phyloP scores from a whole-genome alignment of 1,284 basidiomycete genomes.

The Microbotryum violaceum region DNA sequence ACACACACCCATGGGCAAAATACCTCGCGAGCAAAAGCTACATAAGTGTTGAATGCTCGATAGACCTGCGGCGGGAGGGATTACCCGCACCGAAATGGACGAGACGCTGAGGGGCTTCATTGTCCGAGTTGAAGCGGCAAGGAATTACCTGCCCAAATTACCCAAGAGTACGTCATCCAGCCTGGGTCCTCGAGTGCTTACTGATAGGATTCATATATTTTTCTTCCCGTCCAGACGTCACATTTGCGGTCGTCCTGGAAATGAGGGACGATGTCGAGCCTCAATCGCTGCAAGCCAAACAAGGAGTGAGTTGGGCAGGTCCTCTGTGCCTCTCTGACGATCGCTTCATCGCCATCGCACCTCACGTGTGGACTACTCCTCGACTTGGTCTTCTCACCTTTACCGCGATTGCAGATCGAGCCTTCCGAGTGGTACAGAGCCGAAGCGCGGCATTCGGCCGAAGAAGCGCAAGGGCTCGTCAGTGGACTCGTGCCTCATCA shows the following conservation, averaged over 20 bases:
- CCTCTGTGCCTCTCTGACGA: too few relatives aligned
- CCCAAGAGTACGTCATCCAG: conserved; percentile 26
- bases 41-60: conserved; percentile 47
- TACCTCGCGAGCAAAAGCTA: conserved; percentile 20
- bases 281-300: conserved; percentile 43
- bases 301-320: conserved; percentile 42
- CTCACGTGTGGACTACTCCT: too few relatives aligned
- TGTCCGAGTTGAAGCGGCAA: conserved; percentile 71
- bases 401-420: conserved; percentile 43
- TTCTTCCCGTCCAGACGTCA: conserved; percentile 49
- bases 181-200: conserved; percentile 46
- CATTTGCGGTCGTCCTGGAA: conserved; percentile 76
- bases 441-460: conserved; percentile 38
- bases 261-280: conserved; percentile 62
- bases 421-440: conserved; percentile 70
- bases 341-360: not conserved
- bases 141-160: conserved; percentile 53
- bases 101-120: conserved; percentile 78
- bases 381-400: not conserved
- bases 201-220: conserved; percentile 7
- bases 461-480: not conserved
- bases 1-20: not conserved
- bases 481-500: conserved; percentile 14
- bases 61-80: conserved; percentile 56
- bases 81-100: conserved; percentile 54